Evolutionary conservation across 768 basidiomycete genomes (phyloP).

Genomic region (Auricularia sp.): DNA sequence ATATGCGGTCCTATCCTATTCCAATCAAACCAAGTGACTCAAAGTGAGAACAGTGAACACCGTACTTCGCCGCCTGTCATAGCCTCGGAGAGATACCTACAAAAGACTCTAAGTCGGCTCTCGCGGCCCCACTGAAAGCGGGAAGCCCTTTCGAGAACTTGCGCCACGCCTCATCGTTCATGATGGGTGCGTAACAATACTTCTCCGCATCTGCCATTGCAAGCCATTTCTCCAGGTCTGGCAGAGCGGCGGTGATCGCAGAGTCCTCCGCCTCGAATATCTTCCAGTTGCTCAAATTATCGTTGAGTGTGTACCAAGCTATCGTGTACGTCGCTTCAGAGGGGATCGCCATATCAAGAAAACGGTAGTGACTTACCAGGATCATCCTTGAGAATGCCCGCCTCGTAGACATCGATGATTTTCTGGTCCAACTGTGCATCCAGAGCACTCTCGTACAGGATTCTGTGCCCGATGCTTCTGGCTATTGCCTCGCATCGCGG

Average conservation of each 20-base stretch:
- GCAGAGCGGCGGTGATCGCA: not conserved
- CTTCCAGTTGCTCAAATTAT: not conserved
- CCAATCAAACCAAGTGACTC: no score
- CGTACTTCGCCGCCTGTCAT: no score
- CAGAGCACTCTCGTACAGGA: conserved; percentile 22
- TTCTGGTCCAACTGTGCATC: not conserved
- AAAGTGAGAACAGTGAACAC: no score
- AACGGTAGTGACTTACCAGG: not conserved
- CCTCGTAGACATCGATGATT: not conserved
- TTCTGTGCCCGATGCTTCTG: conserved; percentile 20
- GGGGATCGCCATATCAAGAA: not conserved
- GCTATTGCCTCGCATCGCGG: conserved; percentile 44
- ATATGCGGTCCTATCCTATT: no score
- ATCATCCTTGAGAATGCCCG: not conserved
- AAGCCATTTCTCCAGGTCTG: not conserved
- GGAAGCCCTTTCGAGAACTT: not conserved
- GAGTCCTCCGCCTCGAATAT: not conserved
- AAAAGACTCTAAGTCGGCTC: no score
- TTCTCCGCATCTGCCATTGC: not conserved
- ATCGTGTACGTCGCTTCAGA: not conserved
- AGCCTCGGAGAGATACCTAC: no score
- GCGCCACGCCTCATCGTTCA: not conserved
- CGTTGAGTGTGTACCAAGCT: not conserved
- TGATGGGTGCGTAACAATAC: not conserved
- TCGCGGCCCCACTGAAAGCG: no score